Percentiles rank a stretch among this genome's conserved stretches.
Conservation (phyloP, 768 basidiomycete genomes). For the Russula lepida region DNA sequence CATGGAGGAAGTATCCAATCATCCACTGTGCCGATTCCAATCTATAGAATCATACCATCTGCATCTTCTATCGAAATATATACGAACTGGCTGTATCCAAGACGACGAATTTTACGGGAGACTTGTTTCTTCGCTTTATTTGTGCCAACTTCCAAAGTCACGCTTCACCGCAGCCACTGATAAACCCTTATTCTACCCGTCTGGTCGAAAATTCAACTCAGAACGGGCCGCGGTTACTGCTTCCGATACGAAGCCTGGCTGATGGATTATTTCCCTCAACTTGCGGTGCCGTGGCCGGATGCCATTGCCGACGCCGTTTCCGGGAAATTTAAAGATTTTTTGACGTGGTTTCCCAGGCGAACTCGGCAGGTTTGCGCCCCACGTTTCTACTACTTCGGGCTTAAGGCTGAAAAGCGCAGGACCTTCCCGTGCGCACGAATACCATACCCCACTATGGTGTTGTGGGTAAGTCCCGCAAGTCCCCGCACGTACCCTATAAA, state of each 20-base stretch:
- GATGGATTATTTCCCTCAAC: neutral
- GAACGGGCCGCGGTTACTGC: neutral
- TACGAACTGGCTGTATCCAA: neutral
- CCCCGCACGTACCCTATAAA: neutral
- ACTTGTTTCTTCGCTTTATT: neutral
- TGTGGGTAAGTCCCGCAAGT: neutral
- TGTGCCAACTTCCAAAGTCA: neutral
- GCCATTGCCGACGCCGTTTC: neutral
- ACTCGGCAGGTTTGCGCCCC: neutral
- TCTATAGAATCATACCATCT: neutral
- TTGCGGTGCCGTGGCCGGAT: neutral
- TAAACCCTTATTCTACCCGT: no score
- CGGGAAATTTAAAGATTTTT: neutral
- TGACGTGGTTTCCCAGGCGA: neutral
- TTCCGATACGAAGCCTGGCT: neutral
- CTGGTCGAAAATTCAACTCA: neutral
- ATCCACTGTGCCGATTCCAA: neutral
- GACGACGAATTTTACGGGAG: no score
- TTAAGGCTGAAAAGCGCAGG: neutral
- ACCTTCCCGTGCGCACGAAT: neutral
- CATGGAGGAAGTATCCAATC: neutral
- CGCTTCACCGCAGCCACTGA: neutral
- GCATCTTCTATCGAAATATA: neutral
- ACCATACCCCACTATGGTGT: neutral
- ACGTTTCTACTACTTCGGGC: constrained; percentile 3